Evolutionary conservation across 495 filamentous ascomycete species (phyloP), one percentile per base, ranked within the genome.

Genomic region (Oidiodendron maius): DNA sequence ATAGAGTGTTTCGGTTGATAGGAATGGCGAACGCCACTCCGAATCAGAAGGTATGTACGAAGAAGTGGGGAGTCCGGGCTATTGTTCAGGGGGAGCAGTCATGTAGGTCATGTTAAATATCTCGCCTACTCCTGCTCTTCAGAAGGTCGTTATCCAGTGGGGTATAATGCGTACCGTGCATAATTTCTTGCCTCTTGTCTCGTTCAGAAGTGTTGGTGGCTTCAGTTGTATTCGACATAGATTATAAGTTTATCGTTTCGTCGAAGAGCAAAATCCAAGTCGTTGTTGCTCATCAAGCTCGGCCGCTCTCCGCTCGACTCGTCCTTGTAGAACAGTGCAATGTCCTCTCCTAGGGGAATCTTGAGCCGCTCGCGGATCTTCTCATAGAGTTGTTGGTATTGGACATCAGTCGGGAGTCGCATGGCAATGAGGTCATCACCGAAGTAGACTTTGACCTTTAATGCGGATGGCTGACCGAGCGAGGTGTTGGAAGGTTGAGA

Each of bases 381-480:
- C 46, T 96, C 89, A 48, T 82, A 83, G 34, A 98, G 75, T 51
- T 87, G 83, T 56, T 76, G 72, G 67, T 84, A 91, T 53, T 71
- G 78, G 55, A 95, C 86, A 35, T 91, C 83, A 3, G 71, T 75
- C 2, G 91, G 87, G 32, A 97, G 84, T 36, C 90, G 83, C 58
- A 98, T 90, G 35, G 91, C 84, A 56, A 96, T 90, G 50, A 90
- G 75, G 53, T 96, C 91, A 56, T 93, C 86, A 53, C 86, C 79
- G 70, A 88, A 94, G 66, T 85, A 91, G 30, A 96, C 83, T 68
- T 98, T 98, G 61, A 98, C 86, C 65, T 96, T 97, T 68, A 95
- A 80, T 71, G 49, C 70, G 61, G 45, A 57, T 34, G 46, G 37
- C 56, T 37, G 50, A 47, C 34, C 60, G 30, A 72, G 58, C 3